Percentiles rank a stretch among this genome's conserved stretches.
phyloP scores from a whole-genome alignment of 192 early-diverging fungal genomes.

The Coemansia sp. region DNA sequence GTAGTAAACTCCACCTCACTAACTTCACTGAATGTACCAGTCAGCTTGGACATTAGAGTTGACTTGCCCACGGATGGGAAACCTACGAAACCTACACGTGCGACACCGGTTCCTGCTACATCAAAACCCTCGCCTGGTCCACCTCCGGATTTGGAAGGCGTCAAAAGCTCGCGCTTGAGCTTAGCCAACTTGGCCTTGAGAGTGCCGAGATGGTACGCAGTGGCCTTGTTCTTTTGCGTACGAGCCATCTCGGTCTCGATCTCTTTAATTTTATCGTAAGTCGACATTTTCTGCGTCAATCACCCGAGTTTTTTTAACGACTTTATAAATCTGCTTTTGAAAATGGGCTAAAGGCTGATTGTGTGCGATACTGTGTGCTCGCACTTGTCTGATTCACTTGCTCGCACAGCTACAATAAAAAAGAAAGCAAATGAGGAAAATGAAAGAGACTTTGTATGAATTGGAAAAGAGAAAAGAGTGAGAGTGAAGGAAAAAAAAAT shows the following conservation, averaged over 20 bases:
- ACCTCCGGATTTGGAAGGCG: slow-evolving; percentile 78
- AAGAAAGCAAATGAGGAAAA: slow-evolving; percentile 1
- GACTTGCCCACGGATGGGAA: slow-evolving; percentile 99
- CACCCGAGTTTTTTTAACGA: no score
- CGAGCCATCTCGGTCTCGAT: slow-evolving; percentile 83
- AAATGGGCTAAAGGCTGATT: no score
- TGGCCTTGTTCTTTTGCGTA: slow-evolving; percentile 96
- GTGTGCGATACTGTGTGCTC: no score
- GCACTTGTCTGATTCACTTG: background rate
- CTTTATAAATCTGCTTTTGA: no score
- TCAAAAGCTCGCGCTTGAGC: slow-evolving; percentile 89
- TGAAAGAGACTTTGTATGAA: background rate
- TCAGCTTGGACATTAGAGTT: slow-evolving; percentile 95
- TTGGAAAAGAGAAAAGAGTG: background rate
- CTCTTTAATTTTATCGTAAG: slow-evolving; percentile 59
- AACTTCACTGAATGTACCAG: slow-evolving; percentile 94
- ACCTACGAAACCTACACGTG: slow-evolving; percentile 93
- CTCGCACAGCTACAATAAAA: background rate
- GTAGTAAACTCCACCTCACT: slow-evolving; percentile 99
- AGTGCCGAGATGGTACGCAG: slow-evolving; percentile 87
- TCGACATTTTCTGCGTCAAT: slow-evolving; percentile 48
- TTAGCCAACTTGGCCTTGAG: slow-evolving; percentile 98
- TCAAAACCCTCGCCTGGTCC: slow-evolving; percentile 93
- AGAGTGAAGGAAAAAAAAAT: background rate
- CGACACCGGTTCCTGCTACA: slow-evolving; percentile 98